A percentile compares a stretch with the other conserved stretches of the same genome.
Evolutionary conservation across 257 asterid genomes (phyloP).

Genomic region (Solanum sitiens): DNA sequence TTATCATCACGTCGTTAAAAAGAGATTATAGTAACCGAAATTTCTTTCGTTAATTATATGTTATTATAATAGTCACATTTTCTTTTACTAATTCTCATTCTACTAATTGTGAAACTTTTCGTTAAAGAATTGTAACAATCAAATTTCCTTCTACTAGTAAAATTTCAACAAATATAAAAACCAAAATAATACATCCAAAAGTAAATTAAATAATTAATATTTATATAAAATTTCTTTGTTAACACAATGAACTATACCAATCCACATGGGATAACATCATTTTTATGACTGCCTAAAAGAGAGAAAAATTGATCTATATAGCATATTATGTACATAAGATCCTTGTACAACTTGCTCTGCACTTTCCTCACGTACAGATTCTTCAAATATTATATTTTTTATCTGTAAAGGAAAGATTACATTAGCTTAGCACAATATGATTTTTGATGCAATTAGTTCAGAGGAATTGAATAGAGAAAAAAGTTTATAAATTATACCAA

Average conservation of each 20-base stretch:
- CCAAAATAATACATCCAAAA: neutral
- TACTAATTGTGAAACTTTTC: neutral
- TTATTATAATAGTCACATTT: too few relatives aligned
- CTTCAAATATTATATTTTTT: too few relatives aligned
- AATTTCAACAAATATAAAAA: neutral
- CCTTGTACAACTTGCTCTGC: too few relatives aligned
- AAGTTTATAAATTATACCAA: too few relatives aligned
- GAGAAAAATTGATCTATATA: neutral
- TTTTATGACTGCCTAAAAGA: too few relatives aligned
- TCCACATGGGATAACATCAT: neutral
- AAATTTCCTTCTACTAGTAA: neutral
- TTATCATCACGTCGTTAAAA: neutral
- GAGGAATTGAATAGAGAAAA: neutral
- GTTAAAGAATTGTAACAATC: neutral
- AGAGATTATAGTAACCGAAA: neutral
- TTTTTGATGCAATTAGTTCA: neutral
- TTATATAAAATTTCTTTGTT: neutral
- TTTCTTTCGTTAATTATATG: neutral
- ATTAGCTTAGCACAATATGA: neutral
- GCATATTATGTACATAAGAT: too few relatives aligned
- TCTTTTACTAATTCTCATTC: neutral
- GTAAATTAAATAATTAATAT: too few relatives aligned
- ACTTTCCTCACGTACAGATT: neutral
- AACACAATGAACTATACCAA: neutral
- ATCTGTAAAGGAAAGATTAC: neutral